Conservation (phyloP, 177 flowering plant species). For the Vitis hybrid region DNA sequence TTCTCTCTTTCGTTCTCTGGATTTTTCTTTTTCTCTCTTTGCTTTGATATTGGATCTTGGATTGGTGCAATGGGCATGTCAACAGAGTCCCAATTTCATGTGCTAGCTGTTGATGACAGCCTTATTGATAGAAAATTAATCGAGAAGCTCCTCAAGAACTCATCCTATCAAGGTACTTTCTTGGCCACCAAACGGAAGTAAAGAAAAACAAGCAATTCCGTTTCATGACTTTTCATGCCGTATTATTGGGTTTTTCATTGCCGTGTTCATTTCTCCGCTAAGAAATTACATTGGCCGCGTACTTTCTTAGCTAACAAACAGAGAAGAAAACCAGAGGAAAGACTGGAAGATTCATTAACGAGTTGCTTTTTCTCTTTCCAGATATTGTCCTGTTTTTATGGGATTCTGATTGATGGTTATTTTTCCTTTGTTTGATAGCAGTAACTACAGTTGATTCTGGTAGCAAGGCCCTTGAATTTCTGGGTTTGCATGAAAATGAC, state of each 20-base stretch:
- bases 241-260: too few relatives aligned
- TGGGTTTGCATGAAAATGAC: slow-evolving; percentile 54
- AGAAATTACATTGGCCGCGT: too few relatives aligned
- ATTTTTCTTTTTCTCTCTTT: not conserved
- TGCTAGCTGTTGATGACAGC: slow-evolving; percentile 82
- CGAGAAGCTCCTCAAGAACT: slow-evolving; percentile 71
- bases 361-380: not conserved
- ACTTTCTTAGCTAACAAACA: too few relatives aligned
- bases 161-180: slow-evolving; percentile 68
- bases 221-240: too few relatives aligned
- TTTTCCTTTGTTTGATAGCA: slow-evolving; percentile 21
- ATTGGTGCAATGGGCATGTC: slow-evolving; percentile 41
- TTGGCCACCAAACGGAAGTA: not conserved
- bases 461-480: slow-evolving; percentile 65
- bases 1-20: not conserved
- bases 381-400: not conserved
- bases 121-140: slow-evolving; percentile 65
- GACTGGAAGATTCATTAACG: too few relatives aligned
- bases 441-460: slow-evolving; percentile 88
- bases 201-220: too few relatives aligned
- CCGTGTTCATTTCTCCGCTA: too few relatives aligned
- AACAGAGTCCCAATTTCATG: slow-evolving; percentile 63
- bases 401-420: slow-evolving; percentile 1
- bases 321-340: too few relatives aligned
- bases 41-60: slow-evolving; percentile 9